Evolutionary conservation across 805 yeast species (phyloP).

Genomic region (Saccharomycopsis synnaedendra): DNA sequence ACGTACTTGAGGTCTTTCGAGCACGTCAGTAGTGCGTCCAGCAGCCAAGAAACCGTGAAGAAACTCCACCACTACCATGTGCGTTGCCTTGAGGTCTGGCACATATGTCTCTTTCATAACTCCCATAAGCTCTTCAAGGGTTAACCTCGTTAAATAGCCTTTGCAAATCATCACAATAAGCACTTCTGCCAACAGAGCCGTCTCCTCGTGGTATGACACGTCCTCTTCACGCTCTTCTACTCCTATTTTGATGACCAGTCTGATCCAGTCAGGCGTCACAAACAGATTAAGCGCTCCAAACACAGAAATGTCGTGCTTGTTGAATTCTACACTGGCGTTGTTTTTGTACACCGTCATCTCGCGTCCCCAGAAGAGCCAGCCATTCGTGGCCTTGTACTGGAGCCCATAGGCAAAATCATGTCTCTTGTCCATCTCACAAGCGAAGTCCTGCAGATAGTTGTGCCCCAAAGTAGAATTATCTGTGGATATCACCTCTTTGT

Average conservation of each 20-base stretch:
- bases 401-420: constrained; percentile 39
- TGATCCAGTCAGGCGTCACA: constrained; percentile 51
- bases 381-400: constrained; percentile 44
- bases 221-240: constrained; percentile 59
- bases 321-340: constrained; percentile 23
- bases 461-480: constrained; percentile 20
- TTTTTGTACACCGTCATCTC: constrained; percentile 34
- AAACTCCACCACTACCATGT: constrained; percentile 64
- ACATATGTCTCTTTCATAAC: constrained; percentile 41
- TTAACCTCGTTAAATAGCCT: constrained; percentile 30
- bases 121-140: constrained; percentile 40
- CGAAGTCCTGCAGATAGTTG: constrained; percentile 31
- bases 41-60: constrained; percentile 50
- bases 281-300: constrained; percentile 32
- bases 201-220: constrained; percentile 53
- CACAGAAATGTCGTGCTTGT: constrained; percentile 29
- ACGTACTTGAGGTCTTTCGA: constrained; percentile 4
- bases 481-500: constrained; percentile 33
- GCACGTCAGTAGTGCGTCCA: constrained; percentile 28
- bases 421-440: constrained; percentile 36
- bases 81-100: constrained; percentile 61
- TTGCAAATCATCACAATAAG: constrained; percentile 38
- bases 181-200: constrained; percentile 45
- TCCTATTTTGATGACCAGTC: constrained; percentile 35
- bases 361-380: constrained; percentile 73